Evolutionary conservation across 768 basidiomycete species (phyloP).

Genomic region (Filobasidium floriforme): DNA sequence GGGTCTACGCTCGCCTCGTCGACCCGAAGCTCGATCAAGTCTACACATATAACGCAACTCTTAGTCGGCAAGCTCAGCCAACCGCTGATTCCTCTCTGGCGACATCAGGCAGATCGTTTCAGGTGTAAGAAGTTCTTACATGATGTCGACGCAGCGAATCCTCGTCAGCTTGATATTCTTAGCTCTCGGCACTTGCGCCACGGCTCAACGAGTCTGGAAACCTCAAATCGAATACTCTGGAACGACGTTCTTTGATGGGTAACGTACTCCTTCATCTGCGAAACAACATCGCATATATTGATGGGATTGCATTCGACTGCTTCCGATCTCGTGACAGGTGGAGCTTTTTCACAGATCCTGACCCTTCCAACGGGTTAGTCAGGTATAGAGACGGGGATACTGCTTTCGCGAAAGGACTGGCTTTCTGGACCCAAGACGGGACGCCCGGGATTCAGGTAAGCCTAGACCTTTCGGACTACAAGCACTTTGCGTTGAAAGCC

Average conservation of each 20-base stretch:
- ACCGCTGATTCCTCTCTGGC: no score
- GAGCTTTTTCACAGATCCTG: background rate
- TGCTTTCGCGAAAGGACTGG: constrained; percentile 35
- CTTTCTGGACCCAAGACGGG: constrained; percentile 38
- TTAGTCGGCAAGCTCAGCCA: no score
- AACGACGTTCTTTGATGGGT: constrained; percentile 36
- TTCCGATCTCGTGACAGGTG: background rate
- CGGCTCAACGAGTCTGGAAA: background rate
- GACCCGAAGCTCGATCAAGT: no score
- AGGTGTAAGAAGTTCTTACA: no score
- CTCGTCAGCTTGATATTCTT: background rate
- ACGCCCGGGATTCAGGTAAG: constrained; percentile 41
- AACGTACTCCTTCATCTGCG: no score
- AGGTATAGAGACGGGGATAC: constrained; percentile 32
- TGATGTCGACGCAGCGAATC: no score
- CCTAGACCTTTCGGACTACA: background rate
- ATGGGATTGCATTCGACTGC: no score
- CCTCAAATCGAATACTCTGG: constrained; percentile 25
- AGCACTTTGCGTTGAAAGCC: background rate
- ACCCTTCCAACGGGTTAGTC: constrained; percentile 1
- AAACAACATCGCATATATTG: no score
- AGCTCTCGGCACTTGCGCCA: background rate
- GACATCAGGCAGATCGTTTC: no score
- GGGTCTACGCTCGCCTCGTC: no score
- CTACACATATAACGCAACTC: no score